A percentile compares a stretch with the other conserved stretches of the same genome.
Evolutionary conservation across 441 rosid genomes (phyloP).

Genomic region (Syzygium malaccense): DNA sequence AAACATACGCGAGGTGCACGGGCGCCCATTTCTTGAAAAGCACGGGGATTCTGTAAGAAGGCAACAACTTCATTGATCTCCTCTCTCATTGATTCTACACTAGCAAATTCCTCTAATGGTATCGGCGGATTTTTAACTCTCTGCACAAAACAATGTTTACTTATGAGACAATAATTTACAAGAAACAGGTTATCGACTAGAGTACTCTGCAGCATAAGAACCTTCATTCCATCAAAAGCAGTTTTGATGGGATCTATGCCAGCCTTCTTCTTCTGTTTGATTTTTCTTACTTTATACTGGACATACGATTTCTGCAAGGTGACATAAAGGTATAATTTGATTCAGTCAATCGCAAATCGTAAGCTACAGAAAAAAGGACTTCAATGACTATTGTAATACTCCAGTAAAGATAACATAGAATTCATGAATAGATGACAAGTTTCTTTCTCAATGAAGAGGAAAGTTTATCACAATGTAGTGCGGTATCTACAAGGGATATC

Average conservation of each 20-base stretch:
- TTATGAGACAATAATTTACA: neutral
- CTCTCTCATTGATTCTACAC: slow-evolving; percentile 94
- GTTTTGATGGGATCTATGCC: slow-evolving; percentile 83
- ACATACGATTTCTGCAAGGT: slow-evolving; percentile 68
- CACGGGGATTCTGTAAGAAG: slow-evolving; percentile 85
- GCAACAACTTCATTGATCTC: slow-evolving; percentile 98
- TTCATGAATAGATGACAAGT: neutral
- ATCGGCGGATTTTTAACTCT: slow-evolving; percentile 98
- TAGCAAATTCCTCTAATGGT: slow-evolving; percentile 79
- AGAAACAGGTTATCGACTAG: slow-evolving; percentile 9
- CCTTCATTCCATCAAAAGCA: slow-evolving; percentile 95
- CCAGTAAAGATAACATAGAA: neutral
- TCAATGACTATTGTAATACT: neutral
- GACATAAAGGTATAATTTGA: slow-evolving; percentile 7
- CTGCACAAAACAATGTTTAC: slow-evolving; percentile 16
- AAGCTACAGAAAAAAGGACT: neutral
- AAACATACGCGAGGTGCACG: slow-evolving; percentile 87
- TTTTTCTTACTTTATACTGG: slow-evolving; percentile 44
- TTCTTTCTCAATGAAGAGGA: neutral
- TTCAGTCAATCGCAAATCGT: slow-evolving; percentile 6
- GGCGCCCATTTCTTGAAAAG: slow-evolving; percentile 98
- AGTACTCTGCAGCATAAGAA: slow-evolving; percentile 7
- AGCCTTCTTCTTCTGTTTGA: slow-evolving; percentile 63
- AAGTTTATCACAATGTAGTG: neutral
- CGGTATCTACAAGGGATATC: neutral